Evolutionary conservation across 1,284 basidiomycete genomes (phyloP).

Genomic region (Sporisorium reilianum): DNA sequence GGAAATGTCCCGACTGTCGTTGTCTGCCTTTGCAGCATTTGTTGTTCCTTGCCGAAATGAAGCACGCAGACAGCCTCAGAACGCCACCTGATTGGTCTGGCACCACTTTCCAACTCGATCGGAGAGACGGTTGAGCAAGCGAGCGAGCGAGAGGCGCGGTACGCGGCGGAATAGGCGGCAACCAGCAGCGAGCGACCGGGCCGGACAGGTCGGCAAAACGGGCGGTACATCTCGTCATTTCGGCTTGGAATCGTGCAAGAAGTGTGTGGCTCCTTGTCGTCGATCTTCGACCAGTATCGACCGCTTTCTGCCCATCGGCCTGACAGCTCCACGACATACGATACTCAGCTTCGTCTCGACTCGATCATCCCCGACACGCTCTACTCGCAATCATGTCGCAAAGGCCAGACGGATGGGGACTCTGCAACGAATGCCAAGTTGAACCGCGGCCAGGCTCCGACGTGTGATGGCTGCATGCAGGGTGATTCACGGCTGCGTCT

Average conservation of each 20-base stretch:
- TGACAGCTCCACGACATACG: not conserved
- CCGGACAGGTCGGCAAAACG: not conserved
- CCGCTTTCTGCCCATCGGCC: not conserved
- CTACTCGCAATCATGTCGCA: not conserved
- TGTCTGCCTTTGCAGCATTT: not conserved
- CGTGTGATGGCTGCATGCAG: not conserved
- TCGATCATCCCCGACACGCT: not conserved
- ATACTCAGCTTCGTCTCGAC: not conserved
- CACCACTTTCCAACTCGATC: not conserved
- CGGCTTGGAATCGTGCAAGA: slow-evolving; percentile 1
- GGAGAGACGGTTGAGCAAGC: not conserved
- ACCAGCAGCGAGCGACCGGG: not conserved
- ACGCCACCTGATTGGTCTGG: not conserved
- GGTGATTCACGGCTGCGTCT: not conserved
- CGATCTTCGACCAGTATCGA: not conserved
- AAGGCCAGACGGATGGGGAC: not conserved
- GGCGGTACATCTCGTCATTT: slow-evolving; percentile 13
- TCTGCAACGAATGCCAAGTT: not conserved
- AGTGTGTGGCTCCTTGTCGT: not conserved
- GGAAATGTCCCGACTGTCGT: too few relatives aligned
- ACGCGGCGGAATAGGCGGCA: not conserved
- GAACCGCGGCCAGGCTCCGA: not conserved
- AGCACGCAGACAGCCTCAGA: not conserved
- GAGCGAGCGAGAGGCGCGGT: too few relatives aligned
- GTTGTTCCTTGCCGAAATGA: too few relatives aligned